Evolutionary conservation across 768 basidiomycete species (phyloP), one percentile per base, ranked within the genome.

Genomic region (Mycena epipterygia): DNA sequence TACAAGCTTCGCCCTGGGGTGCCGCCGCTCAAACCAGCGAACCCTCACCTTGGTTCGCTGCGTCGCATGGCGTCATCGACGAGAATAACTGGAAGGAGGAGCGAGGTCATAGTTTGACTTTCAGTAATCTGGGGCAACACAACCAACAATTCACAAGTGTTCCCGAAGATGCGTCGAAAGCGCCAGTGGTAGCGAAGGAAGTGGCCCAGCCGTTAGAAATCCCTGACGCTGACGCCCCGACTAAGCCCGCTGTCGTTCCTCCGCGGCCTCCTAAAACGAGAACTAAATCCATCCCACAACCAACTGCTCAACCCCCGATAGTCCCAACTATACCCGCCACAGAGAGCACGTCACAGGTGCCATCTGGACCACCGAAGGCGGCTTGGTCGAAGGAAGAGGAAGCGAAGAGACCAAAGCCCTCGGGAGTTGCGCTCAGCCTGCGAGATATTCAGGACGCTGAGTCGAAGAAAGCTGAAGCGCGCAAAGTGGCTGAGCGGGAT

Each of bases 361-460:
- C 79, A 3, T 42, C 77, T n/a, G 78, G 70, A 48, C 81, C 79
- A 41, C 64, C 81, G 19, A 92, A 91, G 75, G 82, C 87, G 49
- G 88, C 89, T 19, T 94, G 93, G 91, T 84, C 86, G 23, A 89
- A 88, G 70, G 91, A 91, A 37, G 91, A 94, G 44, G 93, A 94
- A 17, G 82, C 83, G 42, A 89, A 89, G 79, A 90, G 90, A 77
- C 78, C 84, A 52, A 86, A 86, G 77, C 74, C 79, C 9, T 76
- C 81, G 17, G 80, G 80, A 19, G 74, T 81, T 6, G 82, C 91
- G 27, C 83, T 92, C 41, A 95, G 94, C 70, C 82, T 99, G 41
- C 91, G 96, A 64, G 96, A 99, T 66, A 99, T 99, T 52, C 98
- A 99, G 79, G 96, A 98, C 74, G 91, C 93, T 3, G 98, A 99